A percentile compares a stretch with the other conserved stretches of the same genome.
These are phyloP conservation scores for Sporobolomyces roseus DNA, from an alignment of 768 basidiomycete species.

Conservation along the genomic window DNA sequence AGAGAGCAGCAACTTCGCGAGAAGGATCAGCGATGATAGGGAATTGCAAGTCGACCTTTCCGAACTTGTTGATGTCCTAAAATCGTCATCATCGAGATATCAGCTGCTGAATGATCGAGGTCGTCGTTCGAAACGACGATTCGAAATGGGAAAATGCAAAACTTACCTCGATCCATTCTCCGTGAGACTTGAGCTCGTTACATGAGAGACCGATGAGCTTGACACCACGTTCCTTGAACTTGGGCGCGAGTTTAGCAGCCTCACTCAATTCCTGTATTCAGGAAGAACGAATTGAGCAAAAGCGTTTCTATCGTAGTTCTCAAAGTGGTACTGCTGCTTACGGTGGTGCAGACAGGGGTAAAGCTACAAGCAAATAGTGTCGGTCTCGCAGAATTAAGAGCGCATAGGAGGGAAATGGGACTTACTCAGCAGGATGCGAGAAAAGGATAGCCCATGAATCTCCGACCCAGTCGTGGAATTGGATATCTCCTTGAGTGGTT, in stretches of 20 bases:
- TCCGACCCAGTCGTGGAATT: conserved; percentile 78
- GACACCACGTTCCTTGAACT: conserved; percentile 81
- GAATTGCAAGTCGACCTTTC: conserved; percentile 76
- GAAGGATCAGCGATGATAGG: conserved; percentile 95
- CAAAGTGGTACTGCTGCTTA: conserved; percentile 48
- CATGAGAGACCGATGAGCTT: conserved; percentile 74
- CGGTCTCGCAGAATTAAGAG: conserved; percentile 6
- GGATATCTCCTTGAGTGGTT: conserved; percentile 77
- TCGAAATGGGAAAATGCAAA: background rate
- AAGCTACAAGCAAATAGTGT: background rate
- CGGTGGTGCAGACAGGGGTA: conserved; percentile 73
- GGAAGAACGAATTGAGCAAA: background rate
- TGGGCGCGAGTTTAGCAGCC: conserved; percentile 76
- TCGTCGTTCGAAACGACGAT: background rate
- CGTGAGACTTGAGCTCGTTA: conserved; percentile 78
- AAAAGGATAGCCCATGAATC: conserved; percentile 82
- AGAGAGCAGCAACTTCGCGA: conserved; percentile 45
- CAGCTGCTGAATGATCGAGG: too few species aligned
- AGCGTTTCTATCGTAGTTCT: too few species aligned
- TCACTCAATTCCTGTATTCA: conserved; percentile 62
- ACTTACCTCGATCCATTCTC: conserved; percentile 74
- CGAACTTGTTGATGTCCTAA: conserved; percentile 54
- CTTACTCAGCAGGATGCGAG: conserved; percentile 71
- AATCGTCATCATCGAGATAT: background rate
- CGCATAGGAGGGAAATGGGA: conserved; percentile 19